Evolutionary conservation across 2,329 filamentous ascomycete genomes (phyloP), one percentile per base, ranked within the genome.

Genomic region (Stagonosporopsis chrysanthemi): DNA sequence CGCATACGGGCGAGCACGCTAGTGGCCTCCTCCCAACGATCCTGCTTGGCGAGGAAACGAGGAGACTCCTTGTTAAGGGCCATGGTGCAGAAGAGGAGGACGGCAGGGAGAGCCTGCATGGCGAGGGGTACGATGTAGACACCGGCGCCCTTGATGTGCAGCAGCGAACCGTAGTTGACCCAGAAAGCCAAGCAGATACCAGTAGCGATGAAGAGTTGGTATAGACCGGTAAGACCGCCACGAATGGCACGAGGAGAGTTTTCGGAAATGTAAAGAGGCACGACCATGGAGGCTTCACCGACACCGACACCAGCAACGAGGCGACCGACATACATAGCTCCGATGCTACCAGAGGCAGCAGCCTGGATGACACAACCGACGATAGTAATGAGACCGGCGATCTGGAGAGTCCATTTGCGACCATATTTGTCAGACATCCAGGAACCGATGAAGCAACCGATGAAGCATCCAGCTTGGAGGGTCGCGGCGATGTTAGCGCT

Each of bases 401-500:
- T 72, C 22, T 90, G 80, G 28, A 91, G 78, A 23, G 81, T 80
- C 14, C 62, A 67, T 42, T 83, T 83, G 48, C 88, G 82, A 15
- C 88, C 88, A 63, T 76, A 84, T 62, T 70, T 75, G 64, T 87
- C 84, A 5, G 84, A 80, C 40, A 83, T 66, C 78, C 80, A 85
- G 31, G 80, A 81, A 6, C 83, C 82, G n/a, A 84, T 60, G 60
- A 90, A 80, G 56, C 86, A 86, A 33, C 87, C 87, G 49, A 84
- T 79, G 72, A 90, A 90, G 60, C 86, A 88, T 47, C 88, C 88
- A 39, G 84, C 87, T 75, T 90, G 88, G 9, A 90, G 81, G 0
- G 85, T 88, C n/a, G 87, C 89, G 26, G 90, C 88, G 56, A 91
- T 87, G 69, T 89, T 90, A 62, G 88, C 85, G 43, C 83, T 83